Evolutionary conservation across 345 rosid genomes (phyloP).

Genomic region (Aquilaria yunnanensis): DNA sequence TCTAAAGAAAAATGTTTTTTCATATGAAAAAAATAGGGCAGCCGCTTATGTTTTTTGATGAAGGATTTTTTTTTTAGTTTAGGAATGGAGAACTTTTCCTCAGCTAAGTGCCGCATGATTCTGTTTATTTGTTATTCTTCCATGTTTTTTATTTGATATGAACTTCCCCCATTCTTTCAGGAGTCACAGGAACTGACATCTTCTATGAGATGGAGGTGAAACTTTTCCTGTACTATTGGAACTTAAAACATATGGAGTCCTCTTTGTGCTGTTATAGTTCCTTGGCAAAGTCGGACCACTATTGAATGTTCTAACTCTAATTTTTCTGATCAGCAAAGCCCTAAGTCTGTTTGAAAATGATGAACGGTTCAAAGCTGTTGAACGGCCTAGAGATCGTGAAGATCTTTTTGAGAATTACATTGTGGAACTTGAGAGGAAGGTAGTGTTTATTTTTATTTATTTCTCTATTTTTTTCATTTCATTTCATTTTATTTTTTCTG

Average conservation of each 20-base stretch:
- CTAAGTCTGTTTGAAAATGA: constrained; percentile 80
- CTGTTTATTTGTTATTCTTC: constrained; percentile 1
- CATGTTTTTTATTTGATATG: constrained; percentile 12
- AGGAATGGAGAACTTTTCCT: no score
- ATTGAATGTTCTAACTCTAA: constrained; percentile 21
- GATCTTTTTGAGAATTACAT: constrained; percentile 85
- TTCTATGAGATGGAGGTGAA: constrained; percentile 85
- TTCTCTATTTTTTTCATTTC: neutral
- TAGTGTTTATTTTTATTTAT: constrained; percentile 17
- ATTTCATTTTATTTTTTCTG: no score
- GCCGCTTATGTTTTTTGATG: no score
- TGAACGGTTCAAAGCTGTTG: constrained; percentile 94
- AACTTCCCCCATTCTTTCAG: constrained; percentile 35
- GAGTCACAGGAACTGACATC: constrained; percentile 84
- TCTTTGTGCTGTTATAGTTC: neutral
- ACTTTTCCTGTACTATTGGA: constrained; percentile 9
- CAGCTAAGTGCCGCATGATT: neutral
- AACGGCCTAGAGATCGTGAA: constrained; percentile 78
- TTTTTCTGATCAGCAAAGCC: constrained; percentile 63
- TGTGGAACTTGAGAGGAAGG: constrained; percentile 94
- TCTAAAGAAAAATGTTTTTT: no score
- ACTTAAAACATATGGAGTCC: constrained; percentile 8
- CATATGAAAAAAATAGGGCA: no score
- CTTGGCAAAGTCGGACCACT: constrained; percentile 1
- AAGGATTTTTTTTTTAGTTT: no score